Evolutionary conservation across 2,329 filamentous ascomycete species (phyloP).

Genomic region (Fusarium beomiforme): DNA sequence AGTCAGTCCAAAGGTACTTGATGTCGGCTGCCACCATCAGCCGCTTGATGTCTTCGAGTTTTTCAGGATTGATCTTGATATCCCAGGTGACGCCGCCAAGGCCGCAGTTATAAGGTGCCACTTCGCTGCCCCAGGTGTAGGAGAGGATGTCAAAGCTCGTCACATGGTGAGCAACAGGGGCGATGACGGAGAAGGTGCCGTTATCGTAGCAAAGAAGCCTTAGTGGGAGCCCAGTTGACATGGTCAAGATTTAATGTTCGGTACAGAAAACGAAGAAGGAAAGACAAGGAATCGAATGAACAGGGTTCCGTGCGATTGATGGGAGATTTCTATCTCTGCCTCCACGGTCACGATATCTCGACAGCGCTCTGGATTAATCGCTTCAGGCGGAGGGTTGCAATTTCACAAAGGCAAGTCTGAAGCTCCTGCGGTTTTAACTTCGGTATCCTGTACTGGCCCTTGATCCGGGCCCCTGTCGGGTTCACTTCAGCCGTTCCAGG

Average conservation of each 20-base stretch:
- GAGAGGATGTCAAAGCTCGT: background rate
- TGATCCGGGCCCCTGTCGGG: background rate
- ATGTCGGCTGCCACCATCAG: background rate
- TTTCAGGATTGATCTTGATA: background rate
- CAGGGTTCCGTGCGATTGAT: background rate
- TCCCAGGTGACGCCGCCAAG: background rate
- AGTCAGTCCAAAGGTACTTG: background rate
- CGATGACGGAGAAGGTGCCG: background rate
- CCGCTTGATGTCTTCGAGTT: background rate
- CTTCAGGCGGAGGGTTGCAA: too few species aligned
- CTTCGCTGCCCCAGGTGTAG: background rate
- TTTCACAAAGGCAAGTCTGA: too few species aligned
- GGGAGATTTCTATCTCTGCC: background rate
- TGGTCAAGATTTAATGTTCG: background rate
- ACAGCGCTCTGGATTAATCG: too few species aligned
- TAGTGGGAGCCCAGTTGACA: background rate
- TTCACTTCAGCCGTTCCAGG: background rate
- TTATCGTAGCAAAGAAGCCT: background rate
- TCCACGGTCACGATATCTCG: background rate
- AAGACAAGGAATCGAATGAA: too few species aligned
- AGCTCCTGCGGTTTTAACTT: background rate
- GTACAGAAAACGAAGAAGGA: accelerated
- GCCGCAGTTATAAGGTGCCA: background rate
- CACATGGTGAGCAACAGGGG: background rate
- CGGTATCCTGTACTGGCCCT: background rate